Conservation (phyloP, 2,329 filamentous ascomycete species). For the Pyrenochaeta sp. region DNA sequence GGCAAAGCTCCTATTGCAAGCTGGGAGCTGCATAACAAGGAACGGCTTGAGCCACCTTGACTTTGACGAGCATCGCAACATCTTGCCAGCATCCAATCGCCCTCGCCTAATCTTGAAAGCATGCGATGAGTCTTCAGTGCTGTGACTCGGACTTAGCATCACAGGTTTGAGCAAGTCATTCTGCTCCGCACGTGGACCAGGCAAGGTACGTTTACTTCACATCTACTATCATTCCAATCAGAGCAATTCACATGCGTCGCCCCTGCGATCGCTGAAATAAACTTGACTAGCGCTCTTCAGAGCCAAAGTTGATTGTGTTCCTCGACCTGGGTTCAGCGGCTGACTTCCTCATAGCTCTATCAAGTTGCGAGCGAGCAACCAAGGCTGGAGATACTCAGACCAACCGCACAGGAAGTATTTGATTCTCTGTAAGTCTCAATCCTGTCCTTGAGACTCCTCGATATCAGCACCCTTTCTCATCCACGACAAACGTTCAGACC, state of each 20-base stretch:
- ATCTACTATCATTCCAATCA: conserved; percentile 9
- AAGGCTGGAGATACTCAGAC: not conserved
- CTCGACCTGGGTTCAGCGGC: conserved; percentile 11
- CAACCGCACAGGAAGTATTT: not conserved
- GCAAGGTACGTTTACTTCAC: conserved; percentile 30
- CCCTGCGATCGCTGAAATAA: not conserved
- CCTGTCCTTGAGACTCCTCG: not conserved
- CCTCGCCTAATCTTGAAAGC: conserved; percentile 3
- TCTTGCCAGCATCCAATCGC: conserved; percentile 15
- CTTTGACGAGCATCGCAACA: conserved; percentile 9
- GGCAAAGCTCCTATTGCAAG: conserved; percentile 23
- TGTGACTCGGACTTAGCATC: conserved; percentile 22
- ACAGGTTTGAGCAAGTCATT: conserved; percentile 27
- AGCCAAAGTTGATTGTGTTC: too few species aligned
- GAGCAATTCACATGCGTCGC: not conserved
- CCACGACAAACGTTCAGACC: too few species aligned
- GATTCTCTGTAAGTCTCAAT: conserved; percentile 19
- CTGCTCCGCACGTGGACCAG: conserved; percentile 22
- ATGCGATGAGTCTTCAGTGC: conserved; percentile 22
- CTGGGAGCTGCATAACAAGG: too few species aligned
- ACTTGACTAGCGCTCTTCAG: not conserved
- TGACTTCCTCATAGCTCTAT: conserved; percentile 23
- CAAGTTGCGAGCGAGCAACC: conserved; percentile 1
- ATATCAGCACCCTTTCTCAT: too few species aligned
- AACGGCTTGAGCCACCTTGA: too few species aligned